phyloP scores from a whole-genome alignment of 1,284 basidiomycete species.

The Ganoderma boninense region DNA sequence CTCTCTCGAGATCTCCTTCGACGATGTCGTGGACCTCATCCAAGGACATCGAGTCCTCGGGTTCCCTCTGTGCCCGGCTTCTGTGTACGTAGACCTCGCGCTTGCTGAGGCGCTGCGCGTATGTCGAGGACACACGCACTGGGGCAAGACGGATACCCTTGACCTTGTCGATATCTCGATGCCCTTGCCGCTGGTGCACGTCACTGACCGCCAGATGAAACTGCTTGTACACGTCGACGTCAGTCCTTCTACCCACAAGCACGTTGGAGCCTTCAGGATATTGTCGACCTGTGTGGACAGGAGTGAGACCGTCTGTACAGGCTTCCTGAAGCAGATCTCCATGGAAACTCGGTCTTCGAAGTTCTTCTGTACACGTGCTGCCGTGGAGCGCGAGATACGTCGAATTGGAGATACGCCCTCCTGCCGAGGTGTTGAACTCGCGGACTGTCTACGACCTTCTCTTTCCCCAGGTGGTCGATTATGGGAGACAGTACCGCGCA shows the following conservation, averaged over 20 bases:
- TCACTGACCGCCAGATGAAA: conserved; percentile 41
- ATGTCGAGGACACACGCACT: neutral
- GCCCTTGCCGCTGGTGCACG: conserved; percentile 62
- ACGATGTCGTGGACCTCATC: conserved; percentile 54
- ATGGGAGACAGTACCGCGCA: conserved; percentile 63
- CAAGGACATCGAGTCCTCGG: conserved; percentile 67
- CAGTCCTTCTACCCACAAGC: conserved; percentile 23
- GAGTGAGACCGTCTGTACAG: conserved; percentile 53
- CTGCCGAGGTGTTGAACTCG: conserved; percentile 60
- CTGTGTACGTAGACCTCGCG: conserved; percentile 68
- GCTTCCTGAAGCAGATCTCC: conserved; percentile 47
- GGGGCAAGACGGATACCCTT: conserved; percentile 36
- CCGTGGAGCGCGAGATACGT: conserved; percentile 46
- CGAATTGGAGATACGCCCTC: conserved; percentile 40
- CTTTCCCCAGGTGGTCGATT: conserved; percentile 75
- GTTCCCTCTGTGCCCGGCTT: conserved; percentile 70
- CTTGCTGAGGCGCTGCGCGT: conserved; percentile 38
- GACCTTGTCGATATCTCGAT: conserved; percentile 57
- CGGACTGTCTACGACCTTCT: conserved; percentile 69
- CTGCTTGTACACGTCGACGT: neutral
- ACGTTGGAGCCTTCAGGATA: conserved; percentile 55
- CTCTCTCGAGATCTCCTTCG: conserved; percentile 60
- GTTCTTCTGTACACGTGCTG: conserved; percentile 48
- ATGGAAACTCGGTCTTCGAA: conserved; percentile 47
- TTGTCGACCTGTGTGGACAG: conserved; percentile 43